phyloP scores from a whole-genome alignment of 306 rosid species.

The Albizia julibrissin region DNA sequence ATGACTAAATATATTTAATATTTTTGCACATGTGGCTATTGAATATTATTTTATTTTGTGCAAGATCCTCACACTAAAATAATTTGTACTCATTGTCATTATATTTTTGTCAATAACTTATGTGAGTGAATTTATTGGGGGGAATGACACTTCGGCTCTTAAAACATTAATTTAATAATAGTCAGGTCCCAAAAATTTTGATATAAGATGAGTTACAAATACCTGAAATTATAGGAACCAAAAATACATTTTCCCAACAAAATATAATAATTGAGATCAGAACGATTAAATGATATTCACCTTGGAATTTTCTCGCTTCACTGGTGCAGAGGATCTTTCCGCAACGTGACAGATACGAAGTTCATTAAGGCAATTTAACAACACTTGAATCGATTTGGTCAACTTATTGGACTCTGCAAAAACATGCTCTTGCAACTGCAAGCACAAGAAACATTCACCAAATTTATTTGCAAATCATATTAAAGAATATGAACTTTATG shows the following conservation, averaged over 20 bases:
- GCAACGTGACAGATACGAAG: slow-evolving; percentile 71
- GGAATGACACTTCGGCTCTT: too few relatives aligned
- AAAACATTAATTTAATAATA: too few relatives aligned
- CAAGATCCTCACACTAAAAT: too few relatives aligned
- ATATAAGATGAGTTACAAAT: too few relatives aligned
- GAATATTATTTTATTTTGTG: too few relatives aligned
- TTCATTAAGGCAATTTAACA: slow-evolving; percentile 84
- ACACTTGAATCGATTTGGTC: slow-evolving; percentile 82
- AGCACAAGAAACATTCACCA: slow-evolving; percentile 30
- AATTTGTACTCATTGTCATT: too few relatives aligned
- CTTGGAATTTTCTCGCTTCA: slow-evolving; percentile 63
- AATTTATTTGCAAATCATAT: background rate
- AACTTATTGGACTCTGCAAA: slow-evolving; percentile 72
- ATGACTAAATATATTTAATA: too few relatives aligned
- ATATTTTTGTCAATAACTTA: too few relatives aligned
- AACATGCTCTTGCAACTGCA: slow-evolving; percentile 84
- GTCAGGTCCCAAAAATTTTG: too few relatives aligned
- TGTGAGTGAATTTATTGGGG: too few relatives aligned
- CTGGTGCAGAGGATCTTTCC: slow-evolving; percentile 49
- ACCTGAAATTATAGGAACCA: background rate
- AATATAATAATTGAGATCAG: slow-evolving; percentile 19
- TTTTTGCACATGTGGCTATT: too few relatives aligned
- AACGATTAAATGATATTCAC: slow-evolving; percentile 37
- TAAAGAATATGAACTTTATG: background rate
- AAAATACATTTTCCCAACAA: background rate